These are phyloP conservation scores for Rubus parviflorus DNA, from an alignment of 306 rosid genomes.

Conservation along the genomic window DNA sequence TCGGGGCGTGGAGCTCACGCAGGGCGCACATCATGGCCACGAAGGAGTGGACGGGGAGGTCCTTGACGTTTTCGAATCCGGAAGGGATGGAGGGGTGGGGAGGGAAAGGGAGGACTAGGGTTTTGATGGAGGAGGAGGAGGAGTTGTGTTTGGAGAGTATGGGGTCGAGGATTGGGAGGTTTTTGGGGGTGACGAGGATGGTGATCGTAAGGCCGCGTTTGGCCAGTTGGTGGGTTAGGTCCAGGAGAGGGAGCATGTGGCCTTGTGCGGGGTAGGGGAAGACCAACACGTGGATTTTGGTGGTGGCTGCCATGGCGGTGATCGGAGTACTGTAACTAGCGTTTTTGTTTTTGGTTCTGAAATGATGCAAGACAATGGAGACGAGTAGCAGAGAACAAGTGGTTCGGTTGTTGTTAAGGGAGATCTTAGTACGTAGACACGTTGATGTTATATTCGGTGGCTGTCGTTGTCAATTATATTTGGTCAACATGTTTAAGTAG, in stretches of 20 bases:
- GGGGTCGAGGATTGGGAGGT: conserved; percentile 25
- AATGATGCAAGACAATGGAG: background rate
- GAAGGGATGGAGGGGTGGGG: conserved; percentile 43
- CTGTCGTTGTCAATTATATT: background rate
- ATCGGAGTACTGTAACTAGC: background rate
- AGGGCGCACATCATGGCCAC: conserved; percentile 30
- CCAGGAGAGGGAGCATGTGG: conserved; percentile 32
- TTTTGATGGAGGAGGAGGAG: conserved; percentile 10
- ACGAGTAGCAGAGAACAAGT: background rate
- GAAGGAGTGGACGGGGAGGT: conserved; percentile 22
- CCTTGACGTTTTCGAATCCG: conserved; percentile 47
- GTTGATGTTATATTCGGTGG: background rate
- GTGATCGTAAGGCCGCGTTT: conserved; percentile 18
- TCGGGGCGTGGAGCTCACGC: conserved; percentile 31
- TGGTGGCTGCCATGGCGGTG: background rate
- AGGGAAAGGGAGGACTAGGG: conserved; percentile 42
- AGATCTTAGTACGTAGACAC: background rate
- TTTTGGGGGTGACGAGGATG: conserved; percentile 28
- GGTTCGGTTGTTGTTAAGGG: no score
- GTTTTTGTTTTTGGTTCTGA: background rate
- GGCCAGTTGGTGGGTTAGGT: conserved; percentile 23
- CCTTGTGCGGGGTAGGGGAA: conserved; percentile 28
- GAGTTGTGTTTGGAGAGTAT: conserved; percentile 10
- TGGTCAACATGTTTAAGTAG: background rate
- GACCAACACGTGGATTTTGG: conserved; percentile 2